A percentile compares a stretch with the other conserved stretches of the same genome.
These are phyloP conservation scores for Durotheca rogersii DNA, from an alignment of 495 filamentous ascomycete species.

Conservation along the genomic window DNA sequence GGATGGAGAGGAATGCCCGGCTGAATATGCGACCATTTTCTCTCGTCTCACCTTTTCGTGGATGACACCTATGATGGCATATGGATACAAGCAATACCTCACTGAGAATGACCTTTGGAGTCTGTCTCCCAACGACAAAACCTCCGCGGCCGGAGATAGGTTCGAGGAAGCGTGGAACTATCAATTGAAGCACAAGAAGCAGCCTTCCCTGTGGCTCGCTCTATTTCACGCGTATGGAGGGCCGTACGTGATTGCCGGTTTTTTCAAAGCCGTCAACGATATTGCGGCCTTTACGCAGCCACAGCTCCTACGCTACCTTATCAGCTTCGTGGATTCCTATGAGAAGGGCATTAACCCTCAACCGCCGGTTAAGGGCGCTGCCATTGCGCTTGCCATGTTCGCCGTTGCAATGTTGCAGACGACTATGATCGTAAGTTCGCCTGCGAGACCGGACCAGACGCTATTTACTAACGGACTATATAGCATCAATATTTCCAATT, in stretches of 20 bases:
- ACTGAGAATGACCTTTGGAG: constrained; percentile 98
- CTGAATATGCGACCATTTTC: constrained; percentile 92
- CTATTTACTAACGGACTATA: constrained; percentile 43
- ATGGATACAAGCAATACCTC: constrained; percentile 86
- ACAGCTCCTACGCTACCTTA: constrained; percentile 82
- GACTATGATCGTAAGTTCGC: constrained; percentile 44
- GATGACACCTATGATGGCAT: constrained; percentile 99
- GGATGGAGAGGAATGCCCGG: constrained; percentile 81
- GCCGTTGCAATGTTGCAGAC: constrained; percentile 83
- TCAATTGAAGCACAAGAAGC: constrained; percentile 67
- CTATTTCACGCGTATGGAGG: constrained; percentile 81
- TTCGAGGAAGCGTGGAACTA: constrained; percentile 77
- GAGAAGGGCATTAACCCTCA: constrained; percentile 57
- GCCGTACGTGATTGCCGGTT: constrained; percentile 72
- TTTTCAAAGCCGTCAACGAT: constrained; percentile 88
- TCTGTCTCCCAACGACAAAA: constrained; percentile 76
- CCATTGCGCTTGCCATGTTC: constrained; percentile 93
- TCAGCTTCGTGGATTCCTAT: constrained; percentile 86
- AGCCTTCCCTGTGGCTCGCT: constrained; percentile 90
- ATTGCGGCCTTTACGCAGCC: constrained; percentile 84
- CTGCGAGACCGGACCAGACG: background rate
- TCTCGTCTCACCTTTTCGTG: constrained; percentile 93
- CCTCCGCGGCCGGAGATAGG: constrained; percentile 61
- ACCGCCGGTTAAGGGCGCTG: constrained; percentile 77
- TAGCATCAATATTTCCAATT: constrained; percentile 97